phyloP scores from a whole-genome alignment of 176 grass and related monocot species.

The Phyllostachys edulis region DNA sequence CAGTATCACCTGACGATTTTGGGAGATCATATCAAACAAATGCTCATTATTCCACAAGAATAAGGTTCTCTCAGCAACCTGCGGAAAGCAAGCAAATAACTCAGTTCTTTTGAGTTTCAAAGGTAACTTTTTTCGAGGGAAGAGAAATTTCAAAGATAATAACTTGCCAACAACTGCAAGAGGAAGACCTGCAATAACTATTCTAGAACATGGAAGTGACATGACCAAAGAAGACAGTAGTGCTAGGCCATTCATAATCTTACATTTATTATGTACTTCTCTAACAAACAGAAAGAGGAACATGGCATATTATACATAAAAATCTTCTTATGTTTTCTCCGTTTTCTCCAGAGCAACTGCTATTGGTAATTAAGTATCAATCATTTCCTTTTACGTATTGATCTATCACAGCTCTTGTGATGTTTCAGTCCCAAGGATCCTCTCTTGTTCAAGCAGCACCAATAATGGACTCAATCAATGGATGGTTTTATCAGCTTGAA shows the following conservation, averaged over 20 bases:
- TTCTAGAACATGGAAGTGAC: neutral
- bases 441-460: neutral
- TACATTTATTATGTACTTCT: conserved; percentile 24
- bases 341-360: neutral
- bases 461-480: neutral
- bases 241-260: neutral
- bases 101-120: neutral
- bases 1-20: conserved; percentile 84
- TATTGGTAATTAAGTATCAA: neutral
- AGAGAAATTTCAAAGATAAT: conserved; percentile 4
- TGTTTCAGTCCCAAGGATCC: conserved; percentile 6
- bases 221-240: neutral
- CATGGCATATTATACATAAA: neutral
- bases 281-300: neutral
- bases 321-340: neutral
- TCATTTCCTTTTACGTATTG: neutral
- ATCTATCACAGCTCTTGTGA: neutral
- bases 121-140: neutral
- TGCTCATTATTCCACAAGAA: conserved; percentile 99
- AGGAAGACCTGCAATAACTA: neutral
- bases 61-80: conserved; percentile 94
- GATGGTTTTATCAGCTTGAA: conserved; percentile 2
- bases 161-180: neutral
- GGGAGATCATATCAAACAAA: conserved; percentile 76
- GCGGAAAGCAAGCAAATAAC: conserved; percentile 26